These are phyloP conservation scores for Dysphania ambrosioides DNA, from an alignment of 148 eudicot genomes.

Conservation along the genomic window DNA sequence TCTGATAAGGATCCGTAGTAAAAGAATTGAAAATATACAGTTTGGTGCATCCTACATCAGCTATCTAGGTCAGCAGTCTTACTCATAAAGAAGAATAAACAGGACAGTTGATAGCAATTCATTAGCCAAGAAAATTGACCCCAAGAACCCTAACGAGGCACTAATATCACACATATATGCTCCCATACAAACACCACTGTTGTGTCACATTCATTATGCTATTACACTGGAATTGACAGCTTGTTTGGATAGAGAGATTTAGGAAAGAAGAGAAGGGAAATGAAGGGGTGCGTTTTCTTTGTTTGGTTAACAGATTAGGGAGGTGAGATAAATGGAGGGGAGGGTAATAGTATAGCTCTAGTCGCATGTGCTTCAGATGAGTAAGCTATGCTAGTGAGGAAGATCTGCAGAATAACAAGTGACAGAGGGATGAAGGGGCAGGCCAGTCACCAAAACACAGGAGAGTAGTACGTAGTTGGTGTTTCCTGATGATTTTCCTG, in stretches of 20 bases:
- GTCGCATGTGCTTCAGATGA: background rate
- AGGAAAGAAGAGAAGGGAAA: too few species aligned
- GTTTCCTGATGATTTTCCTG: background rate
- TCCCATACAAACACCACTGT: background rate
- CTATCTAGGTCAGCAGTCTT: background rate
- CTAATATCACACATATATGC: background rate
- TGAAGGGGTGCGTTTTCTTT: too few species aligned
- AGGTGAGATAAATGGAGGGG: too few species aligned
- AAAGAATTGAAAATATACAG: background rate
- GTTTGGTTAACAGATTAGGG: too few species aligned
- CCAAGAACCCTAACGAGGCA: background rate
- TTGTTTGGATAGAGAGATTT: too few species aligned
- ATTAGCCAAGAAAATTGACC: background rate
- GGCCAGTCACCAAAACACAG: slow-evolving; percentile 11
- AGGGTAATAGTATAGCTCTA: background rate
- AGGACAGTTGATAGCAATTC: background rate
- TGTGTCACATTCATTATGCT: background rate
- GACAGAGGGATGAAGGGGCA: too few species aligned
- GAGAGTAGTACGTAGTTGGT: background rate
- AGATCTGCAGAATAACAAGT: background rate
- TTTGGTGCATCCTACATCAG: slow-evolving; percentile 4
- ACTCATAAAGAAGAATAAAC: background rate
- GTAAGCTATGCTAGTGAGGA: background rate
- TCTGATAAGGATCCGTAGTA: background rate
- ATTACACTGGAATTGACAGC: background rate